Evolutionary conservation across 2,329 filamentous ascomycete genomes (phyloP), one percentile per base, ranked within the genome.

Genomic region (Neofusicoccum sp.): DNA sequence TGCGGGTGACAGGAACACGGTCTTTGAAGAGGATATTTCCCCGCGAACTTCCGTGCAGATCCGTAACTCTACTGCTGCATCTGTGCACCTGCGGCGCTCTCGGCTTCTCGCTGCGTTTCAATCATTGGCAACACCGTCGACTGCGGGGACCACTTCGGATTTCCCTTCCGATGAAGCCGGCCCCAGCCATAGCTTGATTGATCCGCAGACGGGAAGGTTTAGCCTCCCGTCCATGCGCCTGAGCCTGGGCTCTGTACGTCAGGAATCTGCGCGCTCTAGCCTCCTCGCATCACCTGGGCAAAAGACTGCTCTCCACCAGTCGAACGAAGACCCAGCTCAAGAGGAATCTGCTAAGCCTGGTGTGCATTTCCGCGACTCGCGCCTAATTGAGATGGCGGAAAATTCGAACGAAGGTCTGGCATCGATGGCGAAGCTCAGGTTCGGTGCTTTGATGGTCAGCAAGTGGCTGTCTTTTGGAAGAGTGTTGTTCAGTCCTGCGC

Each of bases 401-500:
- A 69, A 65, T 6, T 70, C 78, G 62, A 68, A 70, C 2, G 70
- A 73, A 45, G 75, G 74, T 1, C 64, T 76, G 14, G 69, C 71
- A 4, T 74, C 86, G 0, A 87, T 89, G 70, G 88, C 91, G 63
- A 91, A 92, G 68, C 82, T 95, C 24, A 83, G 90, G 1, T 87
- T 91, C 14, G 90, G 88, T 4, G 91, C 90, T 2, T 86, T 95
- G 79, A 92, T 90, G 63, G 90, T 92, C 26, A 92, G 89, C 80
- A 93, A 93, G 70, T 95, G 90, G 90, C 83, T 95, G 26, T 91
- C 89, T 0, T 93, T 93, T 71, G 90, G 90, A 1, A 88, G 91
- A 66, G 89, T 93, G 0, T 79, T 95, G 3, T 93, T 95, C 76
- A 92, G 89, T 66, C 90, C 91, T 9, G 86, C 89, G 4, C 85